Percentiles rank a stretch among this genome's conserved stretches.
Conservation (phyloP, 768 basidiomycete species). For the Obba rivulosa region DNA sequence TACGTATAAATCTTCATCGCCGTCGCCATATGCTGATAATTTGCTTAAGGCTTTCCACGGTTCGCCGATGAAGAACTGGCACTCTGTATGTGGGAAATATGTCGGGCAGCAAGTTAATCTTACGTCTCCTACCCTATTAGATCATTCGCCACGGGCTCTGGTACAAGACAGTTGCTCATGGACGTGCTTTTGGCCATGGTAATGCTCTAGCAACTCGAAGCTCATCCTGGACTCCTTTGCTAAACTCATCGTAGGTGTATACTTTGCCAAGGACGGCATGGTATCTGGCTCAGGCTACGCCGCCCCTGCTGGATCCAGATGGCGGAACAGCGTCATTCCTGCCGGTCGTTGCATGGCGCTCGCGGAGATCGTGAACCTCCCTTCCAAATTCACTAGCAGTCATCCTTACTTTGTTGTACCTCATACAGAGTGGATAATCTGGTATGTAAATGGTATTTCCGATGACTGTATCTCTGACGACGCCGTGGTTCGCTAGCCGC, state of each 20-base stretch:
- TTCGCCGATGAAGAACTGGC: conserved; percentile 62
- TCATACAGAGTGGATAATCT: conserved; percentile 67
- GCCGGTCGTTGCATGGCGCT: conserved; percentile 52
- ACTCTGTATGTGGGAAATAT: conserved; percentile 48
- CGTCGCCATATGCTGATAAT: too few relatives aligned
- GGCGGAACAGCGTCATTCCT: conserved; percentile 46
- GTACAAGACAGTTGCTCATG: conserved; percentile 50
- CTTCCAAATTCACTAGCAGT: conserved; percentile 45
- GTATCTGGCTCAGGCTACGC: conserved; percentile 45
- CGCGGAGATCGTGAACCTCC: conserved; percentile 62
- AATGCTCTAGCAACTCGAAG: too few relatives aligned
- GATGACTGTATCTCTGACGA: background rate
- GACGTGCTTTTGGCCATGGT: conserved; percentile 63
- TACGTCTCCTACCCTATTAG: conserved; percentile 28
- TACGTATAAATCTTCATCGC: too few relatives aligned
- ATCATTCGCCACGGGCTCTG: conserved; percentile 72
- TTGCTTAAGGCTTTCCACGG: conserved; percentile 59
- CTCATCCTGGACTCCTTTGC: too few relatives aligned
- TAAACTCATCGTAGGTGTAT: conserved; percentile 46
- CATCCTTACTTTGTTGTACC: conserved; percentile 54
- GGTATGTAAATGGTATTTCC: conserved; percentile 31
- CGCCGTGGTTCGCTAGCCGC: conserved; percentile 33
- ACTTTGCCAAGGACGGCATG: conserved; percentile 55
- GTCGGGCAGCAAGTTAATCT: too few relatives aligned
- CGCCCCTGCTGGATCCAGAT: conserved; percentile 24